Evolutionary conservation across 2,329 filamentous ascomycete genomes (phyloP).

Genomic region (Cladosporium oxysporum): DNA sequence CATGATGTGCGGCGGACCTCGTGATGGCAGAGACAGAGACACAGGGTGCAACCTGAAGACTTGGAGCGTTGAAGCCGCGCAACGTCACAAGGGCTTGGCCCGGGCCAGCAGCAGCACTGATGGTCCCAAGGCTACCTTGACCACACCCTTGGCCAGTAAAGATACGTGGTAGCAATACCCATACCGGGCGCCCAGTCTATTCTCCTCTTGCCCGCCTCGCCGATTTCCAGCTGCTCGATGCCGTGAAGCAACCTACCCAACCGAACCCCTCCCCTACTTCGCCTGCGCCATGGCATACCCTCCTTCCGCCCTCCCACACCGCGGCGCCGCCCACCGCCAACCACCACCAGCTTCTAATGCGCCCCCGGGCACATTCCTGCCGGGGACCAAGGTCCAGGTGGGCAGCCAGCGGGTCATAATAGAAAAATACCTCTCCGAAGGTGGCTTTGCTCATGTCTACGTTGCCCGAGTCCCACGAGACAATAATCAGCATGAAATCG

Average conservation of each 20-base stretch:
- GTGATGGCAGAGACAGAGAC: neutral
- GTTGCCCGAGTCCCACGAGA: constrained; percentile 82
- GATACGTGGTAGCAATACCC: constrained; percentile 17
- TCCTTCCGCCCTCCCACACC: constrained; percentile 16
- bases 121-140: neutral
- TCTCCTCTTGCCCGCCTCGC: neutral
- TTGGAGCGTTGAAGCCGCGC: neutral
- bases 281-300: constrained; percentile 16
- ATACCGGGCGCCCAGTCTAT: neutral
- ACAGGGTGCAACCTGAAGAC: constrained; percentile 15
- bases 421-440: constrained; percentile 96
- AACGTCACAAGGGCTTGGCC: constrained; percentile 12
- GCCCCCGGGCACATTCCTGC: constrained; percentile 75
- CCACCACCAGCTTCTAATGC: constrained; percentile 28
- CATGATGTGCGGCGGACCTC: neutral
- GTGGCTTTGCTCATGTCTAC: constrained; percentile 97
- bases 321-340: constrained; percentile 11
- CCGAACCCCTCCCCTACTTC: constrained; percentile 7
- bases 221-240: neutral
- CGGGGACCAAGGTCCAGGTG: constrained; percentile 95
- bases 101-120: neutral
- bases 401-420: constrained; percentile 90
- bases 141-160: constrained; percentile 6
- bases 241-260: constrained; percentile 7
- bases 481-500: constrained; percentile 74